Conservation (phyloP, 2,329 filamentous ascomycete genomes). For the Chrysoporthe cubensis region DNA sequence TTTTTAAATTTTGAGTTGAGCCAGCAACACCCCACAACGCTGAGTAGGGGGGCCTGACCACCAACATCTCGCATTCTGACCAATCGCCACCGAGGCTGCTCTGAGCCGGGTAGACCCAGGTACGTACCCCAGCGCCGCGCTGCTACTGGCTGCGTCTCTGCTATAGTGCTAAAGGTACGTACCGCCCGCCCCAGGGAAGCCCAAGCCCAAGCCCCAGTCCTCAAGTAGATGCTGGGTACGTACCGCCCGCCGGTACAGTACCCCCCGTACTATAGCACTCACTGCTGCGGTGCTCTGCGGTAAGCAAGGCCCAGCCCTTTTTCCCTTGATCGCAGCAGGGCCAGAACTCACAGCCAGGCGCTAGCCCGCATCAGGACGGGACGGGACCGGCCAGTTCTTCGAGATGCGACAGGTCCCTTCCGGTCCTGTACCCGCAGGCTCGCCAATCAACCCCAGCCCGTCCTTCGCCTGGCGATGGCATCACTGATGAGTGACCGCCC, state of each 20-base stretch:
- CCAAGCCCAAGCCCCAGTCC: too few relatives aligned
- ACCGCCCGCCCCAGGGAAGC: too few relatives aligned
- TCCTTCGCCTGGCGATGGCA: constrained; percentile 6
- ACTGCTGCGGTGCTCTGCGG: too few relatives aligned
- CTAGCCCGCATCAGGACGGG: constrained; percentile 25
- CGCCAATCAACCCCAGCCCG: not conserved
- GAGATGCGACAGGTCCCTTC: constrained; percentile 25
- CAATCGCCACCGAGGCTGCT: constrained; percentile 16
- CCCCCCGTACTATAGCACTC: too few relatives aligned
- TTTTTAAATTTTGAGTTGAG: constrained; percentile 30
- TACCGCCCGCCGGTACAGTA: too few relatives aligned
- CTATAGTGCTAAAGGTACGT: not conserved
- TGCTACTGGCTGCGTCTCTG: not conserved
- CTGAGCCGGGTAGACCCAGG: not conserved
- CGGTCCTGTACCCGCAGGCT: not conserved
- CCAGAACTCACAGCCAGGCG: constrained; percentile 26
- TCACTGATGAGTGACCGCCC: not conserved
- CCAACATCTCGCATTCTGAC: constrained; percentile 23
- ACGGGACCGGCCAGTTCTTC: constrained; percentile 23
- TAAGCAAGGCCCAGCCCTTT: too few relatives aligned
- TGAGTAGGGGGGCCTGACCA: not conserved
- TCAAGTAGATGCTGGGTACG: too few relatives aligned
- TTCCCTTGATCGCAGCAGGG: not conserved
- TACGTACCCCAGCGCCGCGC: not conserved
- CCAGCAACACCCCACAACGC: constrained; percentile 8